Conservation (phyloP, 2,329 filamentous ascomycete genomes). For the Orbilia blumenaviensis region DNA sequence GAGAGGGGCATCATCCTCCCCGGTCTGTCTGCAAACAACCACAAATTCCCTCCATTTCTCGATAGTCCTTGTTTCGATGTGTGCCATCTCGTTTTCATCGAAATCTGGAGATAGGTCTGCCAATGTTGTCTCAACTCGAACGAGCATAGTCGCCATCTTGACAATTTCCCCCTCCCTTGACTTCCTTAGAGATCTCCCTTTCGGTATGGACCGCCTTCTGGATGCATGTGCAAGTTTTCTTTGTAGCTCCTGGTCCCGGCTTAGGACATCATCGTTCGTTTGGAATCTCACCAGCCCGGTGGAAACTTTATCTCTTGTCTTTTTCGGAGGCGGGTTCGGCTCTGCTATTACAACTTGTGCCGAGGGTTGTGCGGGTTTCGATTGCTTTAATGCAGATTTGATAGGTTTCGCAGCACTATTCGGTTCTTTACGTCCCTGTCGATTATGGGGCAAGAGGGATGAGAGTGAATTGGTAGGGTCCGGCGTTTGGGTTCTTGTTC, state of each 20-base stretch:
- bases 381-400: conserved; percentile 44
- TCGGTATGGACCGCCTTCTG: conserved; percentile 59
- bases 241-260: conserved; percentile 62
- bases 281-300: conserved; percentile 63
- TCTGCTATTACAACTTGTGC: conserved; percentile 39
- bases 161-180: conserved; percentile 69
- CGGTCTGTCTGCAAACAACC: conserved; percentile 70
- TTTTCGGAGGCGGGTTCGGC: conserved; percentile 43
- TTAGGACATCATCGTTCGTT: conserved; percentile 62
- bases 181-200: conserved; percentile 45
- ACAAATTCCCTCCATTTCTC: conserved; percentile 74
- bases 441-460: conserved; percentile 57
- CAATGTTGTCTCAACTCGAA: conserved; percentile 69
- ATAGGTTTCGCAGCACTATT: conserved; percentile 52
- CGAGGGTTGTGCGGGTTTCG: conserved; percentile 6
- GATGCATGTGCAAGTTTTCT: conserved; percentile 59
- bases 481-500: conserved; percentile 53
- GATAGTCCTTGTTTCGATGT: conserved; percentile 68
- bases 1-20: conserved; percentile 67
- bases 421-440: conserved; percentile 55
- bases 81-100: conserved; percentile 71
- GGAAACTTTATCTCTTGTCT: conserved; percentile 55
- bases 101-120: conserved; percentile 69
- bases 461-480: conserved; percentile 58
- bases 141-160: conserved; percentile 75